Base-by-base conservation (phyloP, 176 grass and related monocot species). In the Chrysopogon serrulatus region DNA sequence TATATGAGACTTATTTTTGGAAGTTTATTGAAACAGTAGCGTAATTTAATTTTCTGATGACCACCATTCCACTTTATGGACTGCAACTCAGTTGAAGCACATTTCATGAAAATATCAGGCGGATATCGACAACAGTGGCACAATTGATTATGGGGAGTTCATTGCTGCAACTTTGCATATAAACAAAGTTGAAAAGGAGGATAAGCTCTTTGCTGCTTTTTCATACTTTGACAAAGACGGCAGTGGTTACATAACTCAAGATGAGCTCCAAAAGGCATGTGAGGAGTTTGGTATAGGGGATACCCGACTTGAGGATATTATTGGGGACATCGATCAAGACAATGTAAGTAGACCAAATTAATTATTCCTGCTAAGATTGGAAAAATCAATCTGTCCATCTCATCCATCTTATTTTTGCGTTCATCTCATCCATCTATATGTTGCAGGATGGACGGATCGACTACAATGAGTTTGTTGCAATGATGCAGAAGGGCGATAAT, bases 401-500 rank as follows among this genome's bases (percentile, higher is more conserved):
- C 76, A 49, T 69, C 69, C 37, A 67, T 9, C 78, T 42, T 39
- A n/a, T n/a, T n/a, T n/a, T n/a, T n/a, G n/a, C n/a, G 6, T 30
- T 67, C 80, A 39, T 79, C 86, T 41, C 76, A 49, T 69, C 69
- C 37, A 67, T 9, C 78, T 42, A 10, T 49, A 9, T 36, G 35
- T 75, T 81, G 49, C 57, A 94, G 92, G 92, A 94, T 82, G 92
- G 92, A 26, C 45, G 80, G 71, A 94, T 94, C 37, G 92, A 94
- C 80, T 94, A 94, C 89, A 94, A 91, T 68, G 92, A 94, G 68
- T 94, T 94, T 76, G 89, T 81, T 0, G 92, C 84, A 44, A 94
- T 94, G 92, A 94, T 94, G 92, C 92, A 91, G 67, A 94, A 91
- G 54, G 92, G 92, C 68, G 90, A 94, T 79, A 83, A 89, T 81